phyloP scores from a whole-genome alignment of 352 stramenopile genomes.

The Phytopythium litorale region DNA sequence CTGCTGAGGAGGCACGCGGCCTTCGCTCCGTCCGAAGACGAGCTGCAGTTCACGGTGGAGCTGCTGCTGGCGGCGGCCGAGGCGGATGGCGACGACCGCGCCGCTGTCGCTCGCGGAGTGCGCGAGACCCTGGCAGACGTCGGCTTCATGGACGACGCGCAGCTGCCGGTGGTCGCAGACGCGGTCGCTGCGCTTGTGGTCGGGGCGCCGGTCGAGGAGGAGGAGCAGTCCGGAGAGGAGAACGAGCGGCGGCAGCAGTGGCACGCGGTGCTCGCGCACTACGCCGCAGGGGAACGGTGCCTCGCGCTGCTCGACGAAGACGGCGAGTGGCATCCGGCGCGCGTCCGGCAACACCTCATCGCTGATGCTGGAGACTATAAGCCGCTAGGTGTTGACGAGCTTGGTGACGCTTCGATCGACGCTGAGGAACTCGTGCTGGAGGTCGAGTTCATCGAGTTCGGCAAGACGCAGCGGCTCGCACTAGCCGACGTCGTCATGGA shows the following conservation, averaged over 20 bases:
- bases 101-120: constrained; percentile 21
- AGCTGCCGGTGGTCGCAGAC: constrained; percentile 14
- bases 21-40: constrained; percentile 17
- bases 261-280: constrained; percentile 25
- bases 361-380: constrained; percentile 3
- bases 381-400: constrained; percentile 9
- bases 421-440: constrained; percentile 35
- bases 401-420: not conserved
- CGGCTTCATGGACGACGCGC: constrained; percentile 27
- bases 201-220: constrained; percentile 3
- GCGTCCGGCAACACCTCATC: constrained; percentile 40
- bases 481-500: constrained; percentile 66
- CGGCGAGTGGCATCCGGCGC: constrained; percentile 64
- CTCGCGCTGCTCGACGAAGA: constrained; percentile 69
- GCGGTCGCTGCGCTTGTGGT: constrained; percentile 19
- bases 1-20: constrained; percentile 20
- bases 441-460: constrained; percentile 78
- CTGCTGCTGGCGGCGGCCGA: constrained; percentile 47
- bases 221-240: constrained; percentile 17
- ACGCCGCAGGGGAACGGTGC: constrained; percentile 53
- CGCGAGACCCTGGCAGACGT: constrained; percentile 43
- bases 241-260: constrained; percentile 13
- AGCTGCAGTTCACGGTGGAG: constrained; percentile 67
- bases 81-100: constrained; percentile 22
- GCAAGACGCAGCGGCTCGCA: constrained; percentile 55